phyloP scores from a whole-genome alignment of 805 yeast species.

The Isabelozyma heimii region DNA sequence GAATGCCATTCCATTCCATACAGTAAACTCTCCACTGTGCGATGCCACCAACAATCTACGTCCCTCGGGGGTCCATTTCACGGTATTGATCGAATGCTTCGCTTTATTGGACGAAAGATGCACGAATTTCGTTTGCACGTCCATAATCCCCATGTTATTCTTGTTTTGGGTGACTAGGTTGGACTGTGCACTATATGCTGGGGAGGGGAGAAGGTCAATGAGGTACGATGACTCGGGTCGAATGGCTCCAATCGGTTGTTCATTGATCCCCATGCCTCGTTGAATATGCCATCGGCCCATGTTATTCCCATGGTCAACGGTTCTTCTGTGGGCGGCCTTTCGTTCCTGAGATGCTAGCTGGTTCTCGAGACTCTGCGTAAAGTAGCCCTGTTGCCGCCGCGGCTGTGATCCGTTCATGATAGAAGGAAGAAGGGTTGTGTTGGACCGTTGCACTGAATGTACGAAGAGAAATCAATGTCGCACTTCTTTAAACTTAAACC shows the following conservation, averaged over 20 bases:
- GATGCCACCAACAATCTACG: conserved; percentile 85
- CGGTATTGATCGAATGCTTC: conserved; percentile 83
- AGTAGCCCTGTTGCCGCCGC: background rate
- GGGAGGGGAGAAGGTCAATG: conserved; percentile 63
- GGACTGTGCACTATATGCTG: conserved; percentile 45
- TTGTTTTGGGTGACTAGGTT: conserved; percentile 23
- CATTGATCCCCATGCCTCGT: conserved; percentile 43
- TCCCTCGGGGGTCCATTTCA: conserved; percentile 98
- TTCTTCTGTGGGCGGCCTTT: conserved; percentile 58
- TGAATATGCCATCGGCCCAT: conserved; percentile 60
- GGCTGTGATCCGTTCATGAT: background rate
- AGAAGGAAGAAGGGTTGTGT: background rate
- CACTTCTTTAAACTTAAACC: background rate
- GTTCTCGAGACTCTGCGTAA: conserved; percentile 36
- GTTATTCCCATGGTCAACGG: conserved; percentile 75
- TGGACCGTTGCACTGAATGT: background rate
- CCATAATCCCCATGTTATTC: conserved; percentile 49
- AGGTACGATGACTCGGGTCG: conserved; percentile 70
- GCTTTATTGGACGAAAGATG: conserved; percentile 90
- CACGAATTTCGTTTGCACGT: conserved; percentile 76
- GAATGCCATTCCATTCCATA: conserved; percentile 95
- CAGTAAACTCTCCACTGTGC: conserved; percentile 91
- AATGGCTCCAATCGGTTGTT: conserved; percentile 47
- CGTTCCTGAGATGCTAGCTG: conserved; percentile 47
- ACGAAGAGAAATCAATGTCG: background rate